phyloP scores from a whole-genome alignment of 768 basidiomycete species.

The Mycena amicta region DNA sequence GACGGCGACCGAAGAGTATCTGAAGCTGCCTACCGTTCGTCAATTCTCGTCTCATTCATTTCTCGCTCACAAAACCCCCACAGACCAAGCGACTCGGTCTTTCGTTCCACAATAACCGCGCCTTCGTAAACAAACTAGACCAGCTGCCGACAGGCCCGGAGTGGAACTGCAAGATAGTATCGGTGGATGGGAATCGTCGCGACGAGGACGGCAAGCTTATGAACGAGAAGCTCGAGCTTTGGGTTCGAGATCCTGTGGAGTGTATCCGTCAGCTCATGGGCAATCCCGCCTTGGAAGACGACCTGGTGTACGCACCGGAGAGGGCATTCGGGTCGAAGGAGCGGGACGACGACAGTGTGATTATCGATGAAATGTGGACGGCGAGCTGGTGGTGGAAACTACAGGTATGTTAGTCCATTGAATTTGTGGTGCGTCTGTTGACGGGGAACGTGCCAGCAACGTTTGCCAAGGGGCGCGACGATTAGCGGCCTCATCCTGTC shows the following conservation, averaged over 20 bases:
- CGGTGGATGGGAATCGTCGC: conserved; percentile 15
- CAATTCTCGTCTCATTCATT: neutral
- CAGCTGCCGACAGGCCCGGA: conserved; percentile 22
- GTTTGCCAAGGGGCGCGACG: conserved; percentile 11
- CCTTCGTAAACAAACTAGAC: conserved; percentile 22
- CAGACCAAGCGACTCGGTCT: neutral
- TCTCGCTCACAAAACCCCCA: neutral
- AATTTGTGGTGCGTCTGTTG: neutral
- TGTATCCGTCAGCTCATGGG: conserved; percentile 24
- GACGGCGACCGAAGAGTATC: conserved; percentile 11
- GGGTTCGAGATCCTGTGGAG: conserved; percentile 17
- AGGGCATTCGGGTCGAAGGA: conserved; percentile 13
- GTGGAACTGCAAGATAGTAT: conserved; percentile 26
- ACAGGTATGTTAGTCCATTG: conserved; percentile 32
- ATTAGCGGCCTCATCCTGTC: conserved; percentile 31
- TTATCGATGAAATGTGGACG: conserved; percentile 32
- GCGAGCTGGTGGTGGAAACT: conserved; percentile 32
- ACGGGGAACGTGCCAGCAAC: no score
- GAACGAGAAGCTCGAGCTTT: conserved; percentile 8
- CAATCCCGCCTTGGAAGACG: conserved; percentile 21
- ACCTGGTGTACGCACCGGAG: conserved; percentile 28
- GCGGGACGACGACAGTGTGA: conserved; percentile 6
- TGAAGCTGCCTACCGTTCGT: conserved; percentile 7
- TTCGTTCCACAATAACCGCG: conserved; percentile 12
- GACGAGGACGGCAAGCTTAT: conserved; percentile 2